A percentile compares a stretch with the other conserved stretches of the same genome.
These are phyloP conservation scores for Thraustochytrium sp. DNA, from an alignment of 352 stramenopile species.

Conservation along the genomic window DNA sequence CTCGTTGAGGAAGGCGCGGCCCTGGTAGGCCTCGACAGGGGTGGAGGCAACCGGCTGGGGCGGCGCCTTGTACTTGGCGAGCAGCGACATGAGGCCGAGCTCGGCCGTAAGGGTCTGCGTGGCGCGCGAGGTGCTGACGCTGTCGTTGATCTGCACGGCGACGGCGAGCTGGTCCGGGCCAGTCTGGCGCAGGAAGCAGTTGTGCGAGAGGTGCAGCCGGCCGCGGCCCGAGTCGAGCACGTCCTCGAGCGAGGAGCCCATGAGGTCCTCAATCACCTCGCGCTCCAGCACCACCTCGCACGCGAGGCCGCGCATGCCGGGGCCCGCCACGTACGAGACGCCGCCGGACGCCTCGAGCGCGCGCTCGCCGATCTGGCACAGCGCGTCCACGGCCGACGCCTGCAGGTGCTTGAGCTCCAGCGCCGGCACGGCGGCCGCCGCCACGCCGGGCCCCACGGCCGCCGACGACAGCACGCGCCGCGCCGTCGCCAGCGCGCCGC, in stretches of 20 bases:
- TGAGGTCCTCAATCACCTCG: background rate
- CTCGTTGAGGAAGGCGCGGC: background rate
- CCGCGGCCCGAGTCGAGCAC: constrained; percentile 13
- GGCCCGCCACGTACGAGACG: background rate
- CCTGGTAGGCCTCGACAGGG: background rate
- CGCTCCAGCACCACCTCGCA: constrained; percentile 2
- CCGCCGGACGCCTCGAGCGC: constrained; percentile 4
- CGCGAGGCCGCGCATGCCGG: background rate
- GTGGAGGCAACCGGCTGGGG: background rate
- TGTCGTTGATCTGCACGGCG: background rate
- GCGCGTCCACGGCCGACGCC: background rate
- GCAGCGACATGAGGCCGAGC: constrained; percentile 14
- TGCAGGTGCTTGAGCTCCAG: background rate
- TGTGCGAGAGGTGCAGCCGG: background rate
- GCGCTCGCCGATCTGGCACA: background rate
- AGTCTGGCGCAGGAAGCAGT: constrained; percentile 9
- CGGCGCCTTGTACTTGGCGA: constrained; percentile 8
- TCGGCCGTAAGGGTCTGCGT: background rate
- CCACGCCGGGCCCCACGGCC: background rate
- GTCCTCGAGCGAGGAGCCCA: constrained; percentile 7
- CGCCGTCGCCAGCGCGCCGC: too few relatives aligned
- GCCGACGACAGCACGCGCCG: constrained; percentile 24
- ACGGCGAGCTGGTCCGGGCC: background rate
- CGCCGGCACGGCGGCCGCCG: background rate
- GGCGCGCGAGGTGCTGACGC: background rate